Evolutionary conservation across 2,329 filamentous ascomycete species (phyloP), one percentile per base, ranked within the genome.

Genomic region (Peltaster fructicola): DNA sequence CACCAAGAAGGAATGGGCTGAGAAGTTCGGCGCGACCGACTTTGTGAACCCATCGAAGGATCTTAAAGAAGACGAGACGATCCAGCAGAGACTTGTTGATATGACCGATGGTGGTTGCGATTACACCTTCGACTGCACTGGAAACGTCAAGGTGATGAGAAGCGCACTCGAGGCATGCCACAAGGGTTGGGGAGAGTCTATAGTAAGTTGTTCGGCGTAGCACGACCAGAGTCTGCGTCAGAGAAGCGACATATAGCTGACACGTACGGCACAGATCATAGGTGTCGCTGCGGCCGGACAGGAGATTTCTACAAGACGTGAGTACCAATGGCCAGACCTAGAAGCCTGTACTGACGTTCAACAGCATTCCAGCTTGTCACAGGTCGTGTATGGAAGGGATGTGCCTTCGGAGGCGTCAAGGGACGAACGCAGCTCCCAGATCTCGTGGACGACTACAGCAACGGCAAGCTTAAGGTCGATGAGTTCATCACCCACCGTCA

Each of bases 91-190:
- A 61, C 67, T 98, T 36, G 71, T 95, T 40, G 85, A 95, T 57
- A 82, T 95, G 76, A 98, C 88, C 2, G 88, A 95, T 45, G 88
- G 88, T 38, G 88, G 88, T 25, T 91, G 82, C 52, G 88, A 98
- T 61, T 95, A 93, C 63, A 98, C 88, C 24, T 98, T 98, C 51
- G 88, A 98, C 62, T 95, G 88, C 66, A 98, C 88, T 5, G 88
- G 88, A 31, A 95, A 95, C 47, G 84, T 95, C 26, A 69, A 73
- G 40, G 88, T 98, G 28, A 98, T 92, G 88, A 69, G 88, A 35
- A 77, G 80, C 26, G 88, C 88, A 19, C 71, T 98, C 32, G 85
- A 98, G 62, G 84, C 88, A 23, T 95, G 84, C 63, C 88, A 98
- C 65, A 98, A 98, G 70, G 88, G 88, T 23, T 98, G 88, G 88